Evolutionary conservation across 345 rosid genomes (phyloP).

Genomic region (Eucalyptus globulus): DNA sequence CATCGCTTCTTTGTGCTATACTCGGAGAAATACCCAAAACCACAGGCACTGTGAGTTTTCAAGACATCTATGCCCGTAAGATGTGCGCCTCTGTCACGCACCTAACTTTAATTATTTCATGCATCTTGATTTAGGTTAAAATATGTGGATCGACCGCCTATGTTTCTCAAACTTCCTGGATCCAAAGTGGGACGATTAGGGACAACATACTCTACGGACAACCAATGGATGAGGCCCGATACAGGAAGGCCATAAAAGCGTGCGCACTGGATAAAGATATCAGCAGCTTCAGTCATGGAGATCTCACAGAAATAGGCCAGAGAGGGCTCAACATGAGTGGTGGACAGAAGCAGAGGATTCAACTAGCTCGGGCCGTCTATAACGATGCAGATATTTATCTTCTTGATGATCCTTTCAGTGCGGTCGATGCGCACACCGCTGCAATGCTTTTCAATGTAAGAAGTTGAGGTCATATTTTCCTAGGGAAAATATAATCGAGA

Average conservation of each 20-base stretch:
- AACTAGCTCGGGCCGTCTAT: constrained; percentile 72
- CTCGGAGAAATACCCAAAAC: constrained; percentile 61
- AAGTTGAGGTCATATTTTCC: not conserved
- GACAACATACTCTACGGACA: constrained; percentile 62
- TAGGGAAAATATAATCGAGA: not conserved
- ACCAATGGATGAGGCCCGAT: constrained; percentile 43
- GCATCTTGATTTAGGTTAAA: constrained; percentile 23
- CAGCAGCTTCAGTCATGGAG: constrained; percentile 50
- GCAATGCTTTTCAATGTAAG: constrained; percentile 58
- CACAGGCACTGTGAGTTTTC: constrained; percentile 51
- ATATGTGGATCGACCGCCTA: constrained; percentile 51
- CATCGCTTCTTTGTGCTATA: constrained; percentile 53
- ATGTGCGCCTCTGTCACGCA: not conserved
- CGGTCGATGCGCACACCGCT: constrained; percentile 81
- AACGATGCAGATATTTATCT: constrained; percentile 67
- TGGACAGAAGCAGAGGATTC: constrained; percentile 85
- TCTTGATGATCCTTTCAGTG: constrained; percentile 81
- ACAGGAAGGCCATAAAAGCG: constrained; percentile 36
- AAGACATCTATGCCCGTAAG: not conserved
- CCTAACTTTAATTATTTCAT: not conserved
- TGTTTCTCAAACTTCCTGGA: constrained; percentile 77
- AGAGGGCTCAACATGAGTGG: constrained; percentile 90
- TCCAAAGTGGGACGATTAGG: constrained; percentile 71
- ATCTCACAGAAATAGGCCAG: constrained; percentile 76
- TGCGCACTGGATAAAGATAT: constrained; percentile 75